Conservation (phyloP, 495 filamentous ascomycete species). For the Thermochaetoides thermophila region DNA sequence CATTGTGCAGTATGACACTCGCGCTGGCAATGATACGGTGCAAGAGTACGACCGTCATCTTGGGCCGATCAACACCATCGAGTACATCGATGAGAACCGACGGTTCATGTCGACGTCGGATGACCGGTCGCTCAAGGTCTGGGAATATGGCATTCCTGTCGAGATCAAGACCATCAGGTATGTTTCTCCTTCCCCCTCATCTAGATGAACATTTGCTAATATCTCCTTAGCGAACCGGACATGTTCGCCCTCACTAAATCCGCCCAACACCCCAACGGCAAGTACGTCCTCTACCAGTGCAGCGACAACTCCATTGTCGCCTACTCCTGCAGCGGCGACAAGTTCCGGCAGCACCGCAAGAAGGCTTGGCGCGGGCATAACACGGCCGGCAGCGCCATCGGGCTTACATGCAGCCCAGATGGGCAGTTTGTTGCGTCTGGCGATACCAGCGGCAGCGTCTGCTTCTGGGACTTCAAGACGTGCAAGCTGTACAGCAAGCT, state of each 20-base stretch:
- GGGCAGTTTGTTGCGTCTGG: conserved; percentile 76
- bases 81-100: conserved; percentile 85
- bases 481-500: conserved; percentile 98
- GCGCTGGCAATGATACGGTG: conserved; percentile 59
- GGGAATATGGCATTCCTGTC: conserved; percentile 95
- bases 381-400: conserved; percentile 84
- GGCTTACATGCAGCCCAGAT: conserved; percentile 76
- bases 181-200: conserved; percentile 1
- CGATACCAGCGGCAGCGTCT: conserved; percentile 74
- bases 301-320: conserved; percentile 94
- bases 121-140: conserved; percentile 87
- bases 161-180: conserved; percentile 33
- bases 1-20: conserved; percentile 93
- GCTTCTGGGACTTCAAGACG: conserved; percentile 98
- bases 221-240: conserved; percentile 74
- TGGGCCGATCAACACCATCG: conserved; percentile 93
- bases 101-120: conserved; percentile 97
- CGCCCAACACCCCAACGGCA: conserved; percentile 69
- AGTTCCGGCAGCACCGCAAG: conserved; percentile 93
- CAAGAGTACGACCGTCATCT: conserved; percentile 99
- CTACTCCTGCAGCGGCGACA: conserved; percentile 68
- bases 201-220: too few species aligned
- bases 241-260: conserved; percentile 87
- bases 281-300: conserved; percentile 84
- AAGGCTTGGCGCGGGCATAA: conserved; percentile 94